These are phyloP conservation scores for Aspergillus olivimuriae DNA, from an alignment of 495 filamentous ascomycete species.

Conservation along the genomic window DNA sequence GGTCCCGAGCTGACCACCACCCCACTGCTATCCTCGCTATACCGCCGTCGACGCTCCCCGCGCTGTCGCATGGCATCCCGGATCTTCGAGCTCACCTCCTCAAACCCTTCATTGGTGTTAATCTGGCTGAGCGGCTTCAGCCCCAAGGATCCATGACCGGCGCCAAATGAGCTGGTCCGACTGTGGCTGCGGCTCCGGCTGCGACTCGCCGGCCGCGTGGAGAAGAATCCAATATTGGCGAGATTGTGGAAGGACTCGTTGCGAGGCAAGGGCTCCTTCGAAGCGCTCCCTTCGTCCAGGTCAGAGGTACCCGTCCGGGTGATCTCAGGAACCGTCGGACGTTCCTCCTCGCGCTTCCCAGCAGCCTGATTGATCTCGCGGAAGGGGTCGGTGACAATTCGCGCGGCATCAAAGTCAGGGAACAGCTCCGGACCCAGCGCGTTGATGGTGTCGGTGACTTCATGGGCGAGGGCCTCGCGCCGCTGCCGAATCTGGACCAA, in stretches of 20 bases:
- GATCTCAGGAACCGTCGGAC: conserved; percentile 16
- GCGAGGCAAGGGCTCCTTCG: conserved; percentile 56
- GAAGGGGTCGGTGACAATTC: conserved; percentile 66
- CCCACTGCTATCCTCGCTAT: conserved; percentile 49
- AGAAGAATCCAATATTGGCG: conserved; percentile 78
- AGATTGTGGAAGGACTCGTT: conserved; percentile 94
- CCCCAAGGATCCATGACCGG: conserved; percentile 50
- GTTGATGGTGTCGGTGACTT: conserved; percentile 90
- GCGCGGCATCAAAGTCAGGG: conserved; percentile 83
- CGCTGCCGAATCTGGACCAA: conserved; percentile 70
- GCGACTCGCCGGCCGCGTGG: conserved; percentile 67
- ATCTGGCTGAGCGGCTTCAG: conserved; percentile 69
- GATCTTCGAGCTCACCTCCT: conserved; percentile 80
- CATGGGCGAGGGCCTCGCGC: conserved; percentile 65
- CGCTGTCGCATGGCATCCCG: conserved; percentile 83
- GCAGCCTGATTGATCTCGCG: conserved; percentile 27
- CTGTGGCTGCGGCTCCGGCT: conserved; percentile 64
- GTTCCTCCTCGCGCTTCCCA: conserved; percentile 14
- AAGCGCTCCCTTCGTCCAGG: conserved; percentile 25
- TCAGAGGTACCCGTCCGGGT: conserved; percentile 18
- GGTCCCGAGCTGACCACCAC: conserved; percentile 42
- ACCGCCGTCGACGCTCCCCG: conserved; percentile 63
- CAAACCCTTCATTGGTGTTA: conserved; percentile 62
- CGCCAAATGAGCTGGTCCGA: conserved; percentile 55
- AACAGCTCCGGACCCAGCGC: conserved; percentile 93